Percentiles rank a stretch among this genome's conserved stretches.
These are phyloP conservation scores for Breynia disticha DNA, from an alignment of 441 rosid species.

Conservation along the genomic window DNA sequence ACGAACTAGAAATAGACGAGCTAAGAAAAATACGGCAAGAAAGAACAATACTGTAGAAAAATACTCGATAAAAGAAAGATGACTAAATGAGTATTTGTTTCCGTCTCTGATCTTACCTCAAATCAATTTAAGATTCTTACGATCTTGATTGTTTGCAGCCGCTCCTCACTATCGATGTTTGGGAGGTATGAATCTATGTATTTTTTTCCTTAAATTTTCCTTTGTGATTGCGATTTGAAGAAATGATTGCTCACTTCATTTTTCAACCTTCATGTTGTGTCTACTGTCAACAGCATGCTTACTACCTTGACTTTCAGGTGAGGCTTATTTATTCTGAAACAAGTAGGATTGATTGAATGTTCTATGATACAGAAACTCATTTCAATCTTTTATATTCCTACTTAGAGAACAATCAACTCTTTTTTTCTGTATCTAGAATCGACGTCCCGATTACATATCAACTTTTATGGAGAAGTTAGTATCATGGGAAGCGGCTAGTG, in stretches of 20 bases:
- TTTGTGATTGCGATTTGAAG: background rate
- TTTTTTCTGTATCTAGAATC: slow-evolving; percentile 35
- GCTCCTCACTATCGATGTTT: slow-evolving; percentile 80
- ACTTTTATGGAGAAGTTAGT: slow-evolving; percentile 68
- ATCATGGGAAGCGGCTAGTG: slow-evolving; percentile 78
- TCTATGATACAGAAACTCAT: background rate
- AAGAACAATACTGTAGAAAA: too few relatives aligned
- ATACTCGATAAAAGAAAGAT: too few relatives aligned
- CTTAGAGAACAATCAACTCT: background rate
- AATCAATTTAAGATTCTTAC: slow-evolving; percentile 13
- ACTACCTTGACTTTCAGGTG: slow-evolving; percentile 91
- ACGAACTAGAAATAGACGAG: too few relatives aligned
- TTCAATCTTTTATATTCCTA: background rate
- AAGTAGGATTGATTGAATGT: background rate
- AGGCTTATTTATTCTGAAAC: slow-evolving; percentile 5
- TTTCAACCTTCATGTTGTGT: slow-evolving; percentile 15
- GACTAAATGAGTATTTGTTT: too few relatives aligned
- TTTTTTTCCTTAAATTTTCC: background rate
- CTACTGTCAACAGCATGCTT: slow-evolving; percentile 59
- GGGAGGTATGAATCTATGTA: slow-evolving; percentile 72
- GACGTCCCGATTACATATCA: slow-evolving; percentile 54
- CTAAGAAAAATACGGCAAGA: too few relatives aligned
- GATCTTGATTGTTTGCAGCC: slow-evolving; percentile 52
- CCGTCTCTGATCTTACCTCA: too few relatives aligned
- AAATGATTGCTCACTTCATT: slow-evolving; percentile 10